These are phyloP conservation scores for Cutaneotrichosporon cavernicola DNA, from an alignment of 1,284 basidiomycete species.

Conservation along the genomic window DNA sequence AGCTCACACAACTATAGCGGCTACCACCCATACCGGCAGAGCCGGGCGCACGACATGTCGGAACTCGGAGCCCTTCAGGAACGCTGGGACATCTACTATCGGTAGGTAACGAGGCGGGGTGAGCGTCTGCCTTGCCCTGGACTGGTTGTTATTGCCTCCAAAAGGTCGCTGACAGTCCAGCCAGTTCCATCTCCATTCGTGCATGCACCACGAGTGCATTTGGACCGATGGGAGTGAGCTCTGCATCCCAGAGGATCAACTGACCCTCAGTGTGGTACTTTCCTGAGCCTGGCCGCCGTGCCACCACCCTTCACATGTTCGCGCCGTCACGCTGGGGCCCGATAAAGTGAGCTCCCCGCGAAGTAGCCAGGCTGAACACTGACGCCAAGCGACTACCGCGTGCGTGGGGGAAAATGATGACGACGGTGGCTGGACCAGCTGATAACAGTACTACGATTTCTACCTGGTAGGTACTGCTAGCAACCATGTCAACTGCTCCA, in stretches of 20 bases:
- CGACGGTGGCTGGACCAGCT: background rate
- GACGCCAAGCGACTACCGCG: slow-evolving; percentile 25
- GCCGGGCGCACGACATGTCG: slow-evolving; percentile 23
- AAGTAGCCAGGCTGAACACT: background rate
- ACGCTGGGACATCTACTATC: slow-evolving; percentile 27
- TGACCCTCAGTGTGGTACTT: slow-evolving; percentile 37
- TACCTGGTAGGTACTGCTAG: slow-evolving; percentile 21
- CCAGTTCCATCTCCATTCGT: slow-evolving; percentile 33
- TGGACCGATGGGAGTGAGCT: slow-evolving; percentile 33
- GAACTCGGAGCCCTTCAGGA: slow-evolving; percentile 19
- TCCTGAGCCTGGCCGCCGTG: slow-evolving; percentile 33
- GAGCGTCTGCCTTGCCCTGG: background rate
- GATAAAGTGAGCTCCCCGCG: slow-evolving; percentile 27
- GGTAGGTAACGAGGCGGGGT: slow-evolving; percentile 11
- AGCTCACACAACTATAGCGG: slow-evolving; percentile 12
- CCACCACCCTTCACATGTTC: slow-evolving; percentile 35
- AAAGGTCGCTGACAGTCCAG: slow-evolving; percentile 2
- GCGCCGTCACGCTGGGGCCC: slow-evolving; percentile 27
- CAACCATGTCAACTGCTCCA: background rate
- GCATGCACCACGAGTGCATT: slow-evolving; percentile 30
- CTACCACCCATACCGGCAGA: slow-evolving; percentile 13
- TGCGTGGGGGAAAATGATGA: background rate
- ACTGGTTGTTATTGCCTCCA: background rate
- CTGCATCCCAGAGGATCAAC: background rate
- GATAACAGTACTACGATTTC: slow-evolving; percentile 33